Evolutionary conservation across 192 early-diverging fungal genomes (phyloP).

Genomic region (Jimgerdemannia flammicorona): DNA sequence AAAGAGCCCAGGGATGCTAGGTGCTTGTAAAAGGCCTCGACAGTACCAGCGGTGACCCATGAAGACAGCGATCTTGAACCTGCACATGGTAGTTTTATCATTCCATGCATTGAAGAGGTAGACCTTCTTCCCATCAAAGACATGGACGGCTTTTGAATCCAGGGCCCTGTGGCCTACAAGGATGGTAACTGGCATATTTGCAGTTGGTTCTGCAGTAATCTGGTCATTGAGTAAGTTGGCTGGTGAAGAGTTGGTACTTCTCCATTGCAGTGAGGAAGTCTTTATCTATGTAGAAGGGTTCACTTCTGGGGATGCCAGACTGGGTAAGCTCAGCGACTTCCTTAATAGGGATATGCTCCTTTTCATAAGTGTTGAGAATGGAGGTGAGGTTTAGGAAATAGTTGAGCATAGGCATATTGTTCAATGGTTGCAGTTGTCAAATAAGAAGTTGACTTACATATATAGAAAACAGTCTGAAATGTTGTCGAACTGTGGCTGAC

Average conservation of each 20-base stretch:
- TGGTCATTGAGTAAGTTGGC: neutral
- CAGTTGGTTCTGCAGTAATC: neutral
- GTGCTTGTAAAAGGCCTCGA: constrained; percentile 3
- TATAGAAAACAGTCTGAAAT: too few relatives aligned
- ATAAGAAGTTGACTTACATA: too few relatives aligned
- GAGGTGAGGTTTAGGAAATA: too few relatives aligned
- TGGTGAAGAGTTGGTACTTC: constrained; percentile 13
- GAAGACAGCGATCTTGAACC: constrained; percentile 13
- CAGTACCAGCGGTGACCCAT: neutral
- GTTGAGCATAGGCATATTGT: too few relatives aligned
- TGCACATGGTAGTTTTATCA: neutral
- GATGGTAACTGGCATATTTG: neutral
- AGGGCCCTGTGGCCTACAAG: constrained; percentile 18
- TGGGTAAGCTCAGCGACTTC: constrained; percentile 14
- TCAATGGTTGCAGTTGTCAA: too few relatives aligned
- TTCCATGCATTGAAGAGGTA: constrained; percentile 12
- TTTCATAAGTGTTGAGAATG: constrained; percentile 10
- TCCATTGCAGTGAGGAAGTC: neutral
- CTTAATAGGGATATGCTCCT: constrained; percentile 15
- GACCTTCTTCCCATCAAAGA: constrained; percentile 11
- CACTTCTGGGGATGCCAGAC: neutral
- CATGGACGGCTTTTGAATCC: constrained; percentile 17
- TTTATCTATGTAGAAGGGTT: neutral
- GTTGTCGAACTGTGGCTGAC: too few relatives aligned
- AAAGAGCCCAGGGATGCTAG: neutral